Percentiles rank a stretch among this genome's conserved stretches.
Evolutionary conservation across 352 stramenopile genomes (phyloP).

Genomic region (Globisporangium canariense): DNA sequence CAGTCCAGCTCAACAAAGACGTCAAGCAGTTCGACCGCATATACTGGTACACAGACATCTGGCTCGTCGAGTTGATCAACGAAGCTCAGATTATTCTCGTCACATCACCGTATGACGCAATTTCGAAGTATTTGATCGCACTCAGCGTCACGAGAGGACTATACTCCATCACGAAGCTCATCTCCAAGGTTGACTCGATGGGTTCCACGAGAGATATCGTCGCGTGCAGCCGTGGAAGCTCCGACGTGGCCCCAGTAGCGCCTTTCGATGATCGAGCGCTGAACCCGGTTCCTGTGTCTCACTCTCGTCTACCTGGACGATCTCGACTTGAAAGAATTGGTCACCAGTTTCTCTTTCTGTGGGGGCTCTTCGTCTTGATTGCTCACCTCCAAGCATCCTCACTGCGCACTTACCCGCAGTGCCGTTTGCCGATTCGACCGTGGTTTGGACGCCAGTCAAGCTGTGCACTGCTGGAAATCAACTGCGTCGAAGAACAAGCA

Average conservation of each 20-base stretch:
- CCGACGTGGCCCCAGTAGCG: neutral
- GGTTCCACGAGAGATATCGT: too few species aligned
- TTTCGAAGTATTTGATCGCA: constrained; percentile 23
- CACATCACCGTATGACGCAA: constrained; percentile 15
- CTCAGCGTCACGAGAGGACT: constrained; percentile 24
- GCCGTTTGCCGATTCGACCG: constrained; percentile 21
- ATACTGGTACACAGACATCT: constrained; percentile 22
- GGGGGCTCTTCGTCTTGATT: constrained; percentile 16
- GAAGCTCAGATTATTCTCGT: constrained; percentile 23
- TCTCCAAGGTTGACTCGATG: neutral
- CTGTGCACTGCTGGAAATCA: constrained; percentile 28
- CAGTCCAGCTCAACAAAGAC: constrained; percentile 8
- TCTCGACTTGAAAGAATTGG: constrained; percentile 14
- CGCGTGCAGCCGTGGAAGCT: neutral
- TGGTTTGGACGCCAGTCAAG: constrained; percentile 20
- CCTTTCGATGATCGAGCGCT: neutral
- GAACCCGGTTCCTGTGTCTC: neutral
- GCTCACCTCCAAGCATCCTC: constrained; percentile 18
- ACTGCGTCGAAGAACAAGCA: constrained; percentile 12
- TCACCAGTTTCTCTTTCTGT: constrained; percentile 11
- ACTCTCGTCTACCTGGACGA: neutral
- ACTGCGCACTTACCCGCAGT: constrained; percentile 9
- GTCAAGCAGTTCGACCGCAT: constrained; percentile 13
- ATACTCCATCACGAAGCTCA: constrained; percentile 16
- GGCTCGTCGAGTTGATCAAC: constrained; percentile 24